Percentiles rank a stretch among this genome's conserved stretches.
Evolutionary conservation across 2,329 filamentous ascomycete species (phyloP).

Genomic region (Coleophoma eucalyptorum): DNA sequence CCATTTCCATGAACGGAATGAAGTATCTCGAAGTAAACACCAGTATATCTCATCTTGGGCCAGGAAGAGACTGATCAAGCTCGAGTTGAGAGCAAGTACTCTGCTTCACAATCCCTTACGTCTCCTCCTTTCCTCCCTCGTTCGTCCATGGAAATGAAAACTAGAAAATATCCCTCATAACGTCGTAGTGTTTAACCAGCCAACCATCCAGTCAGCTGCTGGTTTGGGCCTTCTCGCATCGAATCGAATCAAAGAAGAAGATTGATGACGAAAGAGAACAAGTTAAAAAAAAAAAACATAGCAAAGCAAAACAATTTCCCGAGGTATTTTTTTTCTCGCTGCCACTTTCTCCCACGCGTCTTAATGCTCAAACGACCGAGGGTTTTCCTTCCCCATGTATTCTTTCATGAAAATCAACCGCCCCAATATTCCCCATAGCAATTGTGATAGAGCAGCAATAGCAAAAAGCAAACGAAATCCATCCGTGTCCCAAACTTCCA

Average conservation of each 20-base stretch:
- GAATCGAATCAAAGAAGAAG: not conserved
- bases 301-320: not conserved
- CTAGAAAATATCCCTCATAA: conserved; percentile 1
- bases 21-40: not conserved
- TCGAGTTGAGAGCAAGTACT: no score
- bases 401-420: not conserved
- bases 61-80: no score
- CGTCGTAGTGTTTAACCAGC: conserved; percentile 1
- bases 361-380: not conserved
- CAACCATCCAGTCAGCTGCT: not conserved
- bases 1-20: not conserved
- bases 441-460: not conserved
- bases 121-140: no score
- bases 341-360: not conserved
- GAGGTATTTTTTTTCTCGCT: not conserved
- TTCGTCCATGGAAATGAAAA: not conserved
- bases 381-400: not conserved
- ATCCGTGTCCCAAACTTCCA: conserved; percentile 15
- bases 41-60: not conserved
- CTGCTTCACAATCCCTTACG: no score
- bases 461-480: conserved; percentile 12
- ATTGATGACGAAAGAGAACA: not conserved
- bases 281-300: not conserved
- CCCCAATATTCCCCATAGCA: not conserved
- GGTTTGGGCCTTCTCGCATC: no score